Percentiles rank a stretch among this genome's conserved stretches.
Evolutionary conservation across 1,284 basidiomycete species (phyloP).

Genomic region (Fistulinella cinereoalba): DNA sequence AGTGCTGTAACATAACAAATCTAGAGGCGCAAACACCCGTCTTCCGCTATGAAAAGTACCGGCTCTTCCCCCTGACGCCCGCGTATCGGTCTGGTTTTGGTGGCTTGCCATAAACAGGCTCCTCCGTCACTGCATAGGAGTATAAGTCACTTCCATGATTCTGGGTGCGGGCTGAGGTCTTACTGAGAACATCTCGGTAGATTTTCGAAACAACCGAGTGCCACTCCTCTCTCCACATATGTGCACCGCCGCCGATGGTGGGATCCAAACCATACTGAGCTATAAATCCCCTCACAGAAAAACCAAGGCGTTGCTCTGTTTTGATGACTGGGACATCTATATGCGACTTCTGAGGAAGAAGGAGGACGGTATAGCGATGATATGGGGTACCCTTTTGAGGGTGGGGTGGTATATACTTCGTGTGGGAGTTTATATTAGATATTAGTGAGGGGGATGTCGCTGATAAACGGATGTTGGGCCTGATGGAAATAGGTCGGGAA

Average conservation of each 20-base stretch:
- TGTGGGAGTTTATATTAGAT: slow-evolving; percentile 47
- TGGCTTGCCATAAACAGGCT: slow-evolving; percentile 64
- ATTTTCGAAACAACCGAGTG: slow-evolving; percentile 62
- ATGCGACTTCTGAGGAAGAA: slow-evolving; percentile 65
- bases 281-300: slow-evolving; percentile 66
- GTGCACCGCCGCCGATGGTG: slow-evolving; percentile 62
- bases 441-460: slow-evolving; percentile 48
- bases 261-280: slow-evolving; percentile 52
- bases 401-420: slow-evolving; percentile 82
- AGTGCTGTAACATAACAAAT: too few relatives aligned
- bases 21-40: background rate
- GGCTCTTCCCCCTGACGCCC: slow-evolving; percentile 51
- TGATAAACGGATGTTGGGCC: slow-evolving; percentile 80
- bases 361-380: slow-evolving; percentile 79
- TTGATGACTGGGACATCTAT: slow-evolving; percentile 40
- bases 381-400: slow-evolving; percentile 82
- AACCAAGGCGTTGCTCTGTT: slow-evolving; percentile 48
- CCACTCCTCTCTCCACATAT: slow-evolving; percentile 87
- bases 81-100: slow-evolving; percentile 60
- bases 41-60: slow-evolving; percentile 40
- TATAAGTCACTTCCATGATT: slow-evolving; percentile 2
- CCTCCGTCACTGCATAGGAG: slow-evolving; percentile 47
- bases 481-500: slow-evolving; percentile 29
- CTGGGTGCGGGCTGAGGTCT: slow-evolving; percentile 33
- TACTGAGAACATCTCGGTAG: slow-evolving; percentile 67